Conservation (phyloP, 305 asterid species). For the Plantago coronopus region DNA sequence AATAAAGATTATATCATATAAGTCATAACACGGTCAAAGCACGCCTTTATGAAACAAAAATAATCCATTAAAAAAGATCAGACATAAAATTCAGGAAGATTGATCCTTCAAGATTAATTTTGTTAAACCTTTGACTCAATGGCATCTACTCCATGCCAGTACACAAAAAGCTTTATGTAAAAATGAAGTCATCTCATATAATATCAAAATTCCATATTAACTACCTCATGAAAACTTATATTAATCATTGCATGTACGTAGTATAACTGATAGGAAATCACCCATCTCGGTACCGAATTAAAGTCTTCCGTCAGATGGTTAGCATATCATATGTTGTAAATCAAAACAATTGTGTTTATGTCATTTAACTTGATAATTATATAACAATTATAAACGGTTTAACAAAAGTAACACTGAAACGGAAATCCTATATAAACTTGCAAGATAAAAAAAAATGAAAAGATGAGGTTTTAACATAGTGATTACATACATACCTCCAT, state of each 20-base stretch:
- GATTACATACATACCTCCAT: slow-evolving; percentile 54
- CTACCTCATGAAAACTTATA: neutral
- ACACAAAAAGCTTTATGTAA: neutral
- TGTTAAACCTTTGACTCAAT: neutral
- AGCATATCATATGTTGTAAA: too few species aligned
- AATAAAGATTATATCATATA: neutral
- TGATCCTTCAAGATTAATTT: neutral
- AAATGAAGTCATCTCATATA: neutral
- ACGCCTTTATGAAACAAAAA: neutral
- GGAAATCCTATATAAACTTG: too few species aligned
- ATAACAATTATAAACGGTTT: too few species aligned
- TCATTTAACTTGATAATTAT: too few species aligned
- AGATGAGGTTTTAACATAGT: too few species aligned
- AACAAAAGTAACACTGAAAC: too few species aligned
- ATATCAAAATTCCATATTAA: neutral
- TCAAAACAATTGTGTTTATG: too few species aligned
- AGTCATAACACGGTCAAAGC: slow-evolving; percentile 3
- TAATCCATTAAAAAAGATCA: neutral
- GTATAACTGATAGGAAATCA: neutral
- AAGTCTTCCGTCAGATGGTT: too few species aligned
- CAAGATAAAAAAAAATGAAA: too few species aligned
- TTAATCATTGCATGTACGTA: neutral
- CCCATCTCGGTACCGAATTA: too few species aligned
- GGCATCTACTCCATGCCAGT: neutral
- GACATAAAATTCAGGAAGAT: neutral